Percentiles rank a stretch among this genome's conserved stretches.
Conservation (phyloP, 257 asterid genomes). For the Capsicum pubescens region DNA sequence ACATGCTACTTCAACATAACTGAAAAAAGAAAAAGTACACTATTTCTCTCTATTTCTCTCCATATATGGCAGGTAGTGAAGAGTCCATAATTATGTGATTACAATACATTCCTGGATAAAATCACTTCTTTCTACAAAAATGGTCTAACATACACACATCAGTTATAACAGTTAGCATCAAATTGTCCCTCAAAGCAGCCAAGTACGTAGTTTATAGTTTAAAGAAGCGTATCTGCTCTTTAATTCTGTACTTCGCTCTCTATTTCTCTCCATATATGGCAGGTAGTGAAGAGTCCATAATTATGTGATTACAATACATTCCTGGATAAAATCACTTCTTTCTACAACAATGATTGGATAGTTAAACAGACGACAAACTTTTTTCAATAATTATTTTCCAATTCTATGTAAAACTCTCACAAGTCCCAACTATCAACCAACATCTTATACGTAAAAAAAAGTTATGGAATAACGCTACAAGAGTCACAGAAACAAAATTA, state of each 20-base stretch:
- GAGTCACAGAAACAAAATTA: background rate
- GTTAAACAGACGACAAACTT: background rate
- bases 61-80: background rate
- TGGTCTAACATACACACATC: background rate
- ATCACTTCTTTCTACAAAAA: background rate
- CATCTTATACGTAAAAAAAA: background rate
- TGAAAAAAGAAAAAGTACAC: background rate
- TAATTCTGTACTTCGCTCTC: background rate
- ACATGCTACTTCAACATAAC: background rate
- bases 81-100: constrained; percentile 8
- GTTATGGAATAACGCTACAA: background rate
- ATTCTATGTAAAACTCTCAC: background rate
- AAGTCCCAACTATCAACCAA: background rate
- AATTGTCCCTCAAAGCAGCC: background rate
- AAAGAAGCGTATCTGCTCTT: background rate
- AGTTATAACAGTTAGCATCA: background rate
- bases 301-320: background rate
- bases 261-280: background rate
- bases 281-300: background rate
- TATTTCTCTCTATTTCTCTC: background rate
- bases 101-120: background rate
- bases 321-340: background rate
- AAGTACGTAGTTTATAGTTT: constrained; percentile 11
- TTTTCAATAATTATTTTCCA: background rate
- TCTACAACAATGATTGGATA: background rate